Conservation (phyloP, 352 stramenopile genomes). For the Plasmopara halstedii region DNA sequence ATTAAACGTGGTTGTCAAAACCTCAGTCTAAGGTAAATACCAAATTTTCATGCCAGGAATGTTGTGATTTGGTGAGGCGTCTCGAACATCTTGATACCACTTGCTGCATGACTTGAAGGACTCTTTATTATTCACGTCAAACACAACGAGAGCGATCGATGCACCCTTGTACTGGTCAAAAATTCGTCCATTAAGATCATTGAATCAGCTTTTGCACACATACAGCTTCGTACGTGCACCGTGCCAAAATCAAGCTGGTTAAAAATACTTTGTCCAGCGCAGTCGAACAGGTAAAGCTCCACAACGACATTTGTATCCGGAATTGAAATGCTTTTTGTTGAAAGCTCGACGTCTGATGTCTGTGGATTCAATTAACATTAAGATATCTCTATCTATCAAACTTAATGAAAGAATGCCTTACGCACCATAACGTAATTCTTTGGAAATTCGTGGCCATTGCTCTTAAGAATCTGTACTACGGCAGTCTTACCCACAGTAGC, state of each 20-base stretch:
- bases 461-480: constrained; percentile 88
- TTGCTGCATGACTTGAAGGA: constrained; percentile 80
- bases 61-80: constrained; percentile 66
- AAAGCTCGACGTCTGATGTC: constrained; percentile 88
- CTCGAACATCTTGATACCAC: constrained; percentile 75
- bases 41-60: constrained; percentile 35
- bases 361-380: constrained; percentile 7
- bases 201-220: not conserved
- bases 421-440: constrained; percentile 93
- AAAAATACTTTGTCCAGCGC: constrained; percentile 90
- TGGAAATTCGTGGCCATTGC: constrained; percentile 85
- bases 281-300: constrained; percentile 93
- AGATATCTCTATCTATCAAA: not conserved
- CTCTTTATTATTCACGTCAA: constrained; percentile 82
- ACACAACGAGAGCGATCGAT: constrained; percentile 72
- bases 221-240: constrained; percentile 39
- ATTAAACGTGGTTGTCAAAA: not conserved
- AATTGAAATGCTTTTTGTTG: constrained; percentile 86
- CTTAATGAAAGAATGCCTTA: not conserved
- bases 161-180: constrained; percentile 55
- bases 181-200: not conserved
- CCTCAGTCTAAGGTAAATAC: not conserved
- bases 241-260: constrained; percentile 89
- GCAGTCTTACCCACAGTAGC: constrained; percentile 87
- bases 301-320: constrained; percentile 86